These are phyloP conservation scores for Thalassiosira mediterranea DNA, from an alignment of 352 stramenopile genomes.

Conservation along the genomic window DNA sequence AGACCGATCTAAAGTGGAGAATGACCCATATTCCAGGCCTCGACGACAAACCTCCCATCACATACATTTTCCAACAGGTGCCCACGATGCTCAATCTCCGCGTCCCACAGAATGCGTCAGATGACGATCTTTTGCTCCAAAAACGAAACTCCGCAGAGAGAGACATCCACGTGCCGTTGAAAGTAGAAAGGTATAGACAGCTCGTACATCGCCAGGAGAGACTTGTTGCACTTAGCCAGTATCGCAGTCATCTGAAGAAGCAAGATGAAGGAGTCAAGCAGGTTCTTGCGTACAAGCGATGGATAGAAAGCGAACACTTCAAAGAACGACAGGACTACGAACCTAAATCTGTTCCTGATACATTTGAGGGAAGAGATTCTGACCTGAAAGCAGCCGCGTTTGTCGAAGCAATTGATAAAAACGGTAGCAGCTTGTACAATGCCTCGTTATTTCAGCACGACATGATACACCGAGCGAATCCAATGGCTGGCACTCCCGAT, in stretches of 20 bases:
- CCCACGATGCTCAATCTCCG: neutral
- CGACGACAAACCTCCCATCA: neutral
- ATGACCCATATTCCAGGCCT: neutral
- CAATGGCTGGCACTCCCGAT: constrained; percentile 3
- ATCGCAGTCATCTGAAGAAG: neutral
- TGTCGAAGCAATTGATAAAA: neutral
- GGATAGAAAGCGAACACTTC: neutral
- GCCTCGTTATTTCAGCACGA: neutral
- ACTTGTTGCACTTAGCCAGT: neutral
- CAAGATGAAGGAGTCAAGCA: neutral
- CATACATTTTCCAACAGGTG: neutral
- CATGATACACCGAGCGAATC: constrained; percentile 8
- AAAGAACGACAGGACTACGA: neutral
- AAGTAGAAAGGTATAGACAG: neutral
- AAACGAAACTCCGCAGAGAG: neutral
- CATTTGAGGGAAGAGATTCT: neutral
- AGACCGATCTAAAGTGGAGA: neutral
- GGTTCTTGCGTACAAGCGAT: neutral
- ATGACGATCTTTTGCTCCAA: neutral
- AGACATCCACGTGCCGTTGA: neutral
- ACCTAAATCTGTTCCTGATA: neutral
- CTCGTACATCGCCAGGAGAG: neutral
- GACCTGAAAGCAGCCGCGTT: neutral
- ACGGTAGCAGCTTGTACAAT: neutral
- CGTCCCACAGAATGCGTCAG: neutral